Conservation (phyloP, 1,284 basidiomycete species). For the Rhodotorula sp. region DNA sequence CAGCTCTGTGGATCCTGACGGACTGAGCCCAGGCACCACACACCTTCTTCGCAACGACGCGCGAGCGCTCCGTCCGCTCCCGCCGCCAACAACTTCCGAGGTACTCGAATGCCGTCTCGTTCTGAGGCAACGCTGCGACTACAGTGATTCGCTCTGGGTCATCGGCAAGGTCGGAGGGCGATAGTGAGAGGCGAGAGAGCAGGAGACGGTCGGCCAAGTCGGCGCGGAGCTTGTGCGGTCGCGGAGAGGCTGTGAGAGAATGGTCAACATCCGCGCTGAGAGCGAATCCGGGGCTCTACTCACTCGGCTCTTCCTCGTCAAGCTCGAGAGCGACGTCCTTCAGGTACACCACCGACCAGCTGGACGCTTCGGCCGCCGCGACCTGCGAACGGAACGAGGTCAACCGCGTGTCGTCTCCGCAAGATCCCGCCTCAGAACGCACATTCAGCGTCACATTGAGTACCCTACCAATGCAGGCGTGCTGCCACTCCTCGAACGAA, state of each 20-base stretch:
- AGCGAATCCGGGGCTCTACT: conserved; percentile 36
- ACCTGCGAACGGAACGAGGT: conserved; percentile 54
- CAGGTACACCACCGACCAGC: conserved; percentile 77
- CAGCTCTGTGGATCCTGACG: neutral
- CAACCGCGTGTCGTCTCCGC: conserved; percentile 18
- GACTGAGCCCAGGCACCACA: neutral
- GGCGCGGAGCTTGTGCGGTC: conserved; percentile 51
- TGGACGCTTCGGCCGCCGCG: conserved; percentile 65
- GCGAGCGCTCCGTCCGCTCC: conserved; percentile 57
- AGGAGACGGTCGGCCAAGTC: conserved; percentile 70
- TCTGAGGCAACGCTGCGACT: conserved; percentile 70
- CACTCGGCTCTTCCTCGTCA: conserved; percentile 62
- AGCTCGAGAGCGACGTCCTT: conserved; percentile 73
- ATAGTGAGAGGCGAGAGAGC: conserved; percentile 78
- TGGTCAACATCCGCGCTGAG: conserved; percentile 39
- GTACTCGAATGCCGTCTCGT: conserved; percentile 87
- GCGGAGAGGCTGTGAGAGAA: conserved; percentile 12
- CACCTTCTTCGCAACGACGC: conserved; percentile 63
- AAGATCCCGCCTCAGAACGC: conserved; percentile 46
- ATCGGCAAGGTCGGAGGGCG: conserved; percentile 67
- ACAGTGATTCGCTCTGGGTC: conserved; percentile 77
- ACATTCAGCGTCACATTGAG: conserved; percentile 72
- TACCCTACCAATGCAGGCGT: conserved; percentile 36
- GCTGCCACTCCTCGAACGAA: conserved; percentile 41
- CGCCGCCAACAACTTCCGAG: conserved; percentile 89